Evolutionary conservation across 495 filamentous ascomycete species (phyloP).

Genomic region (Aspergillus bridgeri): DNA sequence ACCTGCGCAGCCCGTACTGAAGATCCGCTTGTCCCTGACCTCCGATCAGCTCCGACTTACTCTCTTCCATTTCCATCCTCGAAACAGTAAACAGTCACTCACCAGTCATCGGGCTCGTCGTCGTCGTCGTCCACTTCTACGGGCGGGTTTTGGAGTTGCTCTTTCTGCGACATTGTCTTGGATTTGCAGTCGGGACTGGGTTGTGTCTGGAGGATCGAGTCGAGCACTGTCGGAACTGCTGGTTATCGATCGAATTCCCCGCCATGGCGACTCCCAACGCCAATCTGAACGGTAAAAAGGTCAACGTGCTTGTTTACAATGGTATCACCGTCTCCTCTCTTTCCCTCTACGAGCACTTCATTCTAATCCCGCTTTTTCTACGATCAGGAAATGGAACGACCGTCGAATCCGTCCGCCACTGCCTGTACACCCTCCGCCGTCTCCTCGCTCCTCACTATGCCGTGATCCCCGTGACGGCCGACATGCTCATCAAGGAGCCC

Average conservation of each 20-base stretch:
- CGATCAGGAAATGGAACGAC: constrained; percentile 75
- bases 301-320: constrained; percentile 87
- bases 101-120: constrained; percentile 97
- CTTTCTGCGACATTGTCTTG: constrained; percentile 37
- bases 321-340: constrained; percentile 47
- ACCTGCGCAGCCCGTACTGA: constrained; percentile 94
- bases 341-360: neutral
- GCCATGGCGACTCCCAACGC: constrained; percentile 32
- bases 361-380: constrained; percentile 8
- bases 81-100: constrained; percentile 28
- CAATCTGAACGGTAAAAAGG: constrained; percentile 57
- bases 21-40: constrained; percentile 89
- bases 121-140: constrained; percentile 60
- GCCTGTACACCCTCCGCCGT: constrained; percentile 80
- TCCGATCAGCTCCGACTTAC: constrained; percentile 7
- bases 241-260: constrained; percentile 13
- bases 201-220: neutral
- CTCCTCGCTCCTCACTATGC: constrained; percentile 93
- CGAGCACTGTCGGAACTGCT: neutral
- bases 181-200: neutral
- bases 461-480: constrained; percentile 76
- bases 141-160: constrained; percentile 32
- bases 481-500: constrained; percentile 82
- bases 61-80: neutral
- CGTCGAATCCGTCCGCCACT: constrained; percentile 83